Evolutionary conservation across 2,329 filamentous ascomycete genomes (phyloP), one percentile per base, ranked within the genome.

Genomic region (Cryphonectria nitschkei): DNA sequence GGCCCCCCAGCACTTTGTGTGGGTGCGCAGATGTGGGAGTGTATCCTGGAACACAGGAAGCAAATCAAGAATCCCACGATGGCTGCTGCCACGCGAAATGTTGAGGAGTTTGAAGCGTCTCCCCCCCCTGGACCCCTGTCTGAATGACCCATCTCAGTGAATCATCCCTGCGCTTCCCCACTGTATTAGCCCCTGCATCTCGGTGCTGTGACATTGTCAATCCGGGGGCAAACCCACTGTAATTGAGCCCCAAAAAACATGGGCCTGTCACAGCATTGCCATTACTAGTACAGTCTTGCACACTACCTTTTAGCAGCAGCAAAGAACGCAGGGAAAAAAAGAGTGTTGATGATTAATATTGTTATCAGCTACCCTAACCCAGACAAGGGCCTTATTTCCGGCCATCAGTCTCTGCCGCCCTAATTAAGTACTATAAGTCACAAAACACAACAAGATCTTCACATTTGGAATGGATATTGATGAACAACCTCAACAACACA

Each of bases 1-100:
- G 16, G n/a, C 52, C 71, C 77, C 71, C 77, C 76, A 76, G 73
- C 74, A 13, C 58, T 72, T 58, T 26, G 54, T 19, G 39, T 22
- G 60, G 16, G 5, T 19, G 16, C 9, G 46, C n/a, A 22, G 46
- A 22, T n/a, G 61, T 26, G 39, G 43, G 26, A 26, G 37, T 39
- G 8, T 39, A 9, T 65, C 54, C 37, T 58, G 62, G 46, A 41
- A 34, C 39, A 67, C 50, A 60, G 60, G 34, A 61, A 29, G 11
- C 13, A 46, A 41, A 16, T 7, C 9, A 29, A 32, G 3, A 19
- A 34, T 32, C 34, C 41, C 32, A 39, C 22, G 62, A 32, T 46
- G 19, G 13, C 41, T 29, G 19, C 46, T 50, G 46, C 9, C 29
- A n/a, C 22, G 9, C 41, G 65, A 64, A 67, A 46, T 56, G 65